Evolutionary conservation across 2,329 filamentous ascomycete species (phyloP).

Genomic region (Scytalidium sp.): DNA sequence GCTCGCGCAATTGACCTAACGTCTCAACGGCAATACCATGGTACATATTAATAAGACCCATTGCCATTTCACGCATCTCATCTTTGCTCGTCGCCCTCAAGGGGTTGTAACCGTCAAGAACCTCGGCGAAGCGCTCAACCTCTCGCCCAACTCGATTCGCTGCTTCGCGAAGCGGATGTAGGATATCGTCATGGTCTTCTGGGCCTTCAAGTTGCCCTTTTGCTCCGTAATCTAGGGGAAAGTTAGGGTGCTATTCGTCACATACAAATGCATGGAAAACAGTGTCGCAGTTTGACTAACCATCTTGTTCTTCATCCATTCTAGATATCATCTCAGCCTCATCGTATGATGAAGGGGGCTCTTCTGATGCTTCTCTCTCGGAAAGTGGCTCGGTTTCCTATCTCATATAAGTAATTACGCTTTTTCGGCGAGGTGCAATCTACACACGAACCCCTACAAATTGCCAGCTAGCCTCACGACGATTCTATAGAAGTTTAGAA

Average conservation of each 20-base stretch:
- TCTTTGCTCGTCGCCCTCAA: slow-evolving; percentile 41
- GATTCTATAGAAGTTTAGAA: slow-evolving; percentile 14
- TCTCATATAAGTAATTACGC: neutral
- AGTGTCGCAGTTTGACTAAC: slow-evolving; percentile 15
- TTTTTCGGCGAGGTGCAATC: neutral
- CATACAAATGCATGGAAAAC: slow-evolving; percentile 27
- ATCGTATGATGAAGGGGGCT: slow-evolving; percentile 26
- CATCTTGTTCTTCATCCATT: slow-evolving; percentile 23
- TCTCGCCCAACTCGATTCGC: slow-evolving; percentile 72
- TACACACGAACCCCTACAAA: slow-evolving; percentile 21
- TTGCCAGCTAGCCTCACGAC: slow-evolving; percentile 28
- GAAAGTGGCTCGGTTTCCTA: slow-evolving; percentile 20
- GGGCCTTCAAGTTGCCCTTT: slow-evolving; percentile 26
- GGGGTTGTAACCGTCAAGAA: slow-evolving; percentile 71
- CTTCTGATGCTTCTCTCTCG: slow-evolving; percentile 26
- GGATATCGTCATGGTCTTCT: slow-evolving; percentile 41
- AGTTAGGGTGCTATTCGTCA: slow-evolving; percentile 11
- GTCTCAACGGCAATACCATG: slow-evolving; percentile 51
- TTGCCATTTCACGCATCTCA: slow-evolving; percentile 63
- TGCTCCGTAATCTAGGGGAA: slow-evolving; percentile 17
- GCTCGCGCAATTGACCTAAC: slow-evolving; percentile 39
- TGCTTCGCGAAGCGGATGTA: slow-evolving; percentile 60
- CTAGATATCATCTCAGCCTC: slow-evolving; percentile 31
- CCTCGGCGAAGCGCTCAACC: slow-evolving; percentile 82
- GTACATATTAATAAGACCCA: slow-evolving; percentile 66